Evolutionary conservation across 805 yeast species (phyloP), one percentile per base, ranked within the genome.

Genomic region (Wickerhamiella occidentalis): DNA sequence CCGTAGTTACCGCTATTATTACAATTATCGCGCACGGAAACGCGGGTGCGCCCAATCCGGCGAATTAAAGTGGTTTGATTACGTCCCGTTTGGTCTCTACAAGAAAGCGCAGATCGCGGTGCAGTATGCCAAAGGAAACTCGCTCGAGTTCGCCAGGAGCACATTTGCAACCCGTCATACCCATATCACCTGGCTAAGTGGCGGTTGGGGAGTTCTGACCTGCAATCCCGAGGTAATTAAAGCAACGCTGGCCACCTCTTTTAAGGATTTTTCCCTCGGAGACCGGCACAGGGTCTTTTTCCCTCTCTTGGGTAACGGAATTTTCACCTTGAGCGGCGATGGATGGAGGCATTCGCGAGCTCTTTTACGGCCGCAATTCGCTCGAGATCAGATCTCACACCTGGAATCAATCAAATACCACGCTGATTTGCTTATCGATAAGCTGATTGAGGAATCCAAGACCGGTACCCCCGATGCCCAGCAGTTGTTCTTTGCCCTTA

Each of bases 271-370:
- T 44, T 54, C 52, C 4, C 54, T 63, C 17, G 67, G 67, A 1
- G 23, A 42, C 19, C 56, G 68, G 22, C 49, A 57, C 41, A 49
- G 49, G 15, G 58, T 56, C 49, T 55, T 64, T 38, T 48, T 29
- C 40, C 59, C 61, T 11, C 35, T 63, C 35, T 52, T 65, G 6
- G 67, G 67, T 7, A 54, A 60, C 29, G 68, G 68, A 6, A 65
- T 65, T 44, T 65, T 65, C 55, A 63, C 66, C 3, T 53, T 60
- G 30, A 61, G 60, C 40, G 66, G 66, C 23, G 59, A 57, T 40
- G 64, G 62, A 37, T 65, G 68, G 68, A 56, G 57, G 48, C 67
- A 64, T 47, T 57, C 65, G n/a, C 56, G 68, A 23, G 59, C 65
- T 9, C 47, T 64, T 52, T 55, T 64, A 48, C 57, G 67, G 29